A percentile compares a stretch with the other conserved stretches of the same genome.
Conservation (phyloP, 176 grass and related monocot species). For the Carex kokanica region DNA sequence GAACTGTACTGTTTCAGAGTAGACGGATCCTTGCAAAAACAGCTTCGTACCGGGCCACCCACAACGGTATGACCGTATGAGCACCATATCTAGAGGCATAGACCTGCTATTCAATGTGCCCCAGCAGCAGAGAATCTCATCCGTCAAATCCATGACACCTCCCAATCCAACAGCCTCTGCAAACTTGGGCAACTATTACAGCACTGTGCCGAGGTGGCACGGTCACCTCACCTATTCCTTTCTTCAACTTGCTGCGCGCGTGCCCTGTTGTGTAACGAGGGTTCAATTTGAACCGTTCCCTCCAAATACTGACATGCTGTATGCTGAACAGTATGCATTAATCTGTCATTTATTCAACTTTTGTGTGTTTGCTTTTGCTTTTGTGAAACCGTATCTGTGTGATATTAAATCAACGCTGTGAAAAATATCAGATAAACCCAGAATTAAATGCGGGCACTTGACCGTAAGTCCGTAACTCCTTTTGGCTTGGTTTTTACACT, state of each 20-base stretch:
- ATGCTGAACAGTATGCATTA: neutral
- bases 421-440: neutral
- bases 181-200: neutral
- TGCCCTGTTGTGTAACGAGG: neutral
- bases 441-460: neutral
- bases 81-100: neutral
- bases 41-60: neutral
- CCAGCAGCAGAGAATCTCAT: neutral
- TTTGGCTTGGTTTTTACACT: conserved; percentile 16
- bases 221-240: neutral
- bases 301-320: neutral
- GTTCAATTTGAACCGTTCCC: neutral
- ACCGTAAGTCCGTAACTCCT: neutral
- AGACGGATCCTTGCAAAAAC: neutral
- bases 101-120: neutral
- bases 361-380: neutral
- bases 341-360: neutral
- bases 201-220: neutral
- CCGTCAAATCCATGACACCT: neutral
- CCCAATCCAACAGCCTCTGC: neutral
- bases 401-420: neutral
- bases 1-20: neutral
- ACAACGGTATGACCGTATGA: neutral
- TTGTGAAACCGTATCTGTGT: neutral
- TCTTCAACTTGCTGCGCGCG: neutral